phyloP scores from a whole-genome alignment of 1,284 basidiomycete genomes.

The Omphalotus olearius region DNA sequence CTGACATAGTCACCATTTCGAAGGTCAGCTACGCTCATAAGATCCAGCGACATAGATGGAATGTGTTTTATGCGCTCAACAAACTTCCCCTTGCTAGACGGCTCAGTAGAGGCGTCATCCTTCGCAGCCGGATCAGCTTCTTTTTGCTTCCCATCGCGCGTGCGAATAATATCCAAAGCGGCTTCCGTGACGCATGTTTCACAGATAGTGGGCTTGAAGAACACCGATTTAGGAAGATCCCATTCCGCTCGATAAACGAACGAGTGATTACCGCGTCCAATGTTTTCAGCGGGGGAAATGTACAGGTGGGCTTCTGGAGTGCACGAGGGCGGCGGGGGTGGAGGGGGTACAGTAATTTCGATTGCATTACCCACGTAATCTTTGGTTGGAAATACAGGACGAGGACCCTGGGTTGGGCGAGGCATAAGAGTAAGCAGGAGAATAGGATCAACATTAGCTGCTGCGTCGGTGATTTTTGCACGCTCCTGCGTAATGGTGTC shows the following conservation, averaged over 20 bases:
- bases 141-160: neutral
- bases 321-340: conserved; percentile 11
- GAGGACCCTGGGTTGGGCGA: neutral
- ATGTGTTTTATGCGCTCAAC: no score
- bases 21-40: no score
- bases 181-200: conserved; percentile 1
- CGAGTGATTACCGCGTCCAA: conserved; percentile 23
- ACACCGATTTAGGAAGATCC: conserved; percentile 20
- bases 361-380: neutral
- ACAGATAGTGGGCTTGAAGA: conserved; percentile 14
- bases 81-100: no score
- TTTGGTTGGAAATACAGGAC: neutral
- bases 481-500: conserved; percentile 8
- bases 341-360: conserved; percentile 11
- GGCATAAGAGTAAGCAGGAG: neutral
- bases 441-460: neutral
- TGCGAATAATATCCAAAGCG: neutral
- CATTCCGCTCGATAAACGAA: conserved; percentile 22
- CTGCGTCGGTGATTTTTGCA: neutral
- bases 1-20: neutral
- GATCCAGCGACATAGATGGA: no score
- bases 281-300: conserved; percentile 16
- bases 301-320: conserved; percentile 23
- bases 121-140: no score
- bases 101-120: no score